Conservation (phyloP, 2,329 filamentous ascomycete genomes). For the Colletotrichum trifolii region DNA sequence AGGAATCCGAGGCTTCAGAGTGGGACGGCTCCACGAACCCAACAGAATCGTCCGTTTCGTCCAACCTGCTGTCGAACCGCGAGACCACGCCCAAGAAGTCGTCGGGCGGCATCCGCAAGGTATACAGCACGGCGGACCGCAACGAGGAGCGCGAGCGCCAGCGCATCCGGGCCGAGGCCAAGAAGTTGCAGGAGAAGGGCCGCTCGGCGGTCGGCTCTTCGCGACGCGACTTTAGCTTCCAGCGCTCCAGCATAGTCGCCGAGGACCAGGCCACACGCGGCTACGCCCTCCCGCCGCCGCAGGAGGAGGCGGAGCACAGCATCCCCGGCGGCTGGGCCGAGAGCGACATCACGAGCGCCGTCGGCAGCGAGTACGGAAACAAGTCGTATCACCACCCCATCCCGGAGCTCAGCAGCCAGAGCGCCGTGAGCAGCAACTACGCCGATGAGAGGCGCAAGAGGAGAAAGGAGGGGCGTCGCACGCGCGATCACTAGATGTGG, state of each 20-base stretch:
- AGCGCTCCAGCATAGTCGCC: slow-evolving; percentile 51
- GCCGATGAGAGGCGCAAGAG: slow-evolving; percentile 57
- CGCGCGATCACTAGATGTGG: slow-evolving; percentile 35
- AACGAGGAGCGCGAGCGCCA: slow-evolving; percentile 63
- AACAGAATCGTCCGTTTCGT: slow-evolving; percentile 72
- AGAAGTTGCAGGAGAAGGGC: slow-evolving; percentile 64
- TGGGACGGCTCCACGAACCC: slow-evolving; percentile 82
- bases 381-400: slow-evolving; percentile 68
- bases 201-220: slow-evolving; percentile 45
- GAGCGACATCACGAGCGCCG: slow-evolving; percentile 50
- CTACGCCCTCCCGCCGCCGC: slow-evolving; percentile 32
- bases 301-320: slow-evolving; percentile 40
- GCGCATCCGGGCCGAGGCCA: slow-evolving; percentile 66
- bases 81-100: slow-evolving; percentile 67
- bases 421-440: slow-evolving; percentile 49
- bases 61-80: slow-evolving; percentile 69
- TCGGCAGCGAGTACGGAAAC: slow-evolving; percentile 63
- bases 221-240: slow-evolving; percentile 65
- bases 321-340: slow-evolving; percentile 51
- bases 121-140: slow-evolving; percentile 70
- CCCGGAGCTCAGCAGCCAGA: slow-evolving; percentile 58
- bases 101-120: slow-evolving; percentile 68
- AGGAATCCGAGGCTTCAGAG: slow-evolving; percentile 78
- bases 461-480: slow-evolving; percentile 46
- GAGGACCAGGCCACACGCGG: slow-evolving; percentile 43